Evolutionary conservation across 2,329 filamentous ascomycete species (phyloP).

Genomic region (Pezizomycotina sp.): DNA sequence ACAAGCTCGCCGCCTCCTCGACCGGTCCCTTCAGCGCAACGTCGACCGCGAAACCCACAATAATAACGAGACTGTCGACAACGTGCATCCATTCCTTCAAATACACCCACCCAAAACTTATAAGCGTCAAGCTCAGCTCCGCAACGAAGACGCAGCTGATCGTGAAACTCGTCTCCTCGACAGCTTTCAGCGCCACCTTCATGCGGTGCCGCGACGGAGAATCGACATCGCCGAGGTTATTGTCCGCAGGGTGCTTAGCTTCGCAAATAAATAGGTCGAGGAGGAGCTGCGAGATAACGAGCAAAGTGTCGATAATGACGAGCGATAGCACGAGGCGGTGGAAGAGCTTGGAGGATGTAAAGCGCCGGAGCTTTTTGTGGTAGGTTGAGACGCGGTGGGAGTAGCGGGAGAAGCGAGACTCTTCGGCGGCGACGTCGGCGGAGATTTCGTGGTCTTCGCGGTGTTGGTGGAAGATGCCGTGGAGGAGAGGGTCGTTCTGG

Average conservation of each 20-base stretch:
- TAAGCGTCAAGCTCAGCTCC: slow-evolving; percentile 9
- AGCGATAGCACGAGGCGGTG: slow-evolving; percentile 9
- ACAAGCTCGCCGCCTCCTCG: slow-evolving; percentile 10
- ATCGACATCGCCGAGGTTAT: slow-evolving; percentile 4
- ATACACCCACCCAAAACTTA: slow-evolving; percentile 11
- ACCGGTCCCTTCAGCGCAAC: slow-evolving; percentile 10
- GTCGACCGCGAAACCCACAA: slow-evolving; percentile 12
- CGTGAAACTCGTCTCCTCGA: slow-evolving; percentile 11
- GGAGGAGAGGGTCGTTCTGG: too few species aligned
- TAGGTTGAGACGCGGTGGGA: too few species aligned
- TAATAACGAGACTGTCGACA: slow-evolving; percentile 12
- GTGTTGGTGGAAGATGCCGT: too few species aligned
- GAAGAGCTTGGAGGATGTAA: too few species aligned
- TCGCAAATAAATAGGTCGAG: slow-evolving; percentile 13
- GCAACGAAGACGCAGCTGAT: slow-evolving; percentile 13
- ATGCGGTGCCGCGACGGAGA: slow-evolving; percentile 6
- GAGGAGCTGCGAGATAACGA: slow-evolving; percentile 9
- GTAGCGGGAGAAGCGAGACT: too few species aligned
- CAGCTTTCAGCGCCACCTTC: slow-evolving; percentile 5
- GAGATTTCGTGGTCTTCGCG: too few species aligned
- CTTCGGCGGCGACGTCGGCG: too few species aligned
- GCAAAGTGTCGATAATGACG: slow-evolving; percentile 12
- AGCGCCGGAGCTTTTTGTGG: too few species aligned
- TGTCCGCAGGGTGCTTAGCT: slow-evolving; percentile 6
- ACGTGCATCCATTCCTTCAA: slow-evolving; percentile 13